Base-by-base conservation (phyloP, 768 basidiomycete species). In the Lentinula edodes region DNA sequence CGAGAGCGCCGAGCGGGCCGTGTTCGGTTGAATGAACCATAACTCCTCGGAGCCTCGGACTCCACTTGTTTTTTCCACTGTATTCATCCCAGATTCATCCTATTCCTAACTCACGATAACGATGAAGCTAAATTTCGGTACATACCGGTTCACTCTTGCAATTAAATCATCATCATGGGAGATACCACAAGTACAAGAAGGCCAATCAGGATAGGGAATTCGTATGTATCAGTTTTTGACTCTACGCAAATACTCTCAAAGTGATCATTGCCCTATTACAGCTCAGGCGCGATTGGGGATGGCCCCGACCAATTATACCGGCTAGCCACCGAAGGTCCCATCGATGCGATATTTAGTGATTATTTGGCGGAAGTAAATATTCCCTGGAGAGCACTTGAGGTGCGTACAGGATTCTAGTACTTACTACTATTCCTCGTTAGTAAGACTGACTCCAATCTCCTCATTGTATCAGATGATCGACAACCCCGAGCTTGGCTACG, bases 261-360 rank as follows among this genome's bases (percentile, higher is more conserved):
- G 28, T 28, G 4, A 34, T 35, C 53, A 20, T 41, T 38, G 32
- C 7, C 10, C 20, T 43, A 10, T 16, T n/a, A 5, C n/a, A 59
- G 58, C 38, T 59, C 58, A 48, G 58, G 58, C 32, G 58, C 58
- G 18, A 51, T 59, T 13, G 58, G 58, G 38, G 58, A 59, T 59
- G 58, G 58, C 6, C 48, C 48, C n/a, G 45, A 59, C 45, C 58
- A 59, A 28, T 34, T 59, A 15, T 59, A 59, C 20, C 23, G 58
- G 7, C 58, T 48, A 5, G 34, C 58, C 10, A 59, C 58, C 4
- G 58, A 59, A 38, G 58, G 58, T 36, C 58, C 58, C 39, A 38
- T 59, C 15, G 58, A 59, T 50, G 58, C 58, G 3, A 59, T 59
- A 34, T 59, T 59, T 20, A 51, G 58, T 38, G 58, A 59, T 28